Conservation (phyloP, 225 moss, liverwort and hornwort species). For the Neckera pumila region DNA sequence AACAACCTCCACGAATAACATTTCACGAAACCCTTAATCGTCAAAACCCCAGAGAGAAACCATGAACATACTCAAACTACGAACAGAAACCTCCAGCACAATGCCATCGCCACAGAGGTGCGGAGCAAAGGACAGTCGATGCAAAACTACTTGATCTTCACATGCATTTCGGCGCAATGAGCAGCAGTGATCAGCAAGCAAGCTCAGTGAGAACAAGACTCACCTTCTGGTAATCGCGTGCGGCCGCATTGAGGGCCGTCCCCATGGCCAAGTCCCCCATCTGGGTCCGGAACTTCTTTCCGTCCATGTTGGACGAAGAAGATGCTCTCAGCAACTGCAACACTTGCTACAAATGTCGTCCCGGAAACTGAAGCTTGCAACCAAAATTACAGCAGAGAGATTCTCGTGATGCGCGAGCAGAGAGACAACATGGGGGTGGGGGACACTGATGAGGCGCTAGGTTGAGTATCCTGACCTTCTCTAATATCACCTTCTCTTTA, state of each 20-base stretch:
- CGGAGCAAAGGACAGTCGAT: neutral
- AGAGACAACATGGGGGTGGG: too few relatives aligned
- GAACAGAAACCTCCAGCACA: neutral
- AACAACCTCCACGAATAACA: too few relatives aligned
- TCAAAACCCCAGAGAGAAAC: neutral
- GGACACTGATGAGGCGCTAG: neutral
- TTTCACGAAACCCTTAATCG: neutral
- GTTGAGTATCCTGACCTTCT: neutral
- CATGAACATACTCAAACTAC: neutral
- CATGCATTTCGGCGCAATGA: neutral
- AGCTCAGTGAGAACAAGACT: neutral
- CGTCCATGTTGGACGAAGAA: conserved; percentile 41
- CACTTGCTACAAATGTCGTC: neutral
- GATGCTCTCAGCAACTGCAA: neutral
- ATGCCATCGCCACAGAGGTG: neutral
- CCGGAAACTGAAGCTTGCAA: neutral
- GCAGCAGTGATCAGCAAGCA: neutral
- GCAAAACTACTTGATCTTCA: neutral
- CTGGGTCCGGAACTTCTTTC: conserved; percentile 66
- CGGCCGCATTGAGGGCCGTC: conserved; percentile 75
- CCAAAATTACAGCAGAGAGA: neutral
- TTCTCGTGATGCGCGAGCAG: neutral
- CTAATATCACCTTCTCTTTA: neutral
- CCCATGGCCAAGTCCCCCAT: conserved; percentile 93
- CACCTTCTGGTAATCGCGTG: conserved; percentile 86